Evolutionary conservation across 1,284 basidiomycete genomes (phyloP).

Genomic region (Caloboletus inedulis): DNA sequence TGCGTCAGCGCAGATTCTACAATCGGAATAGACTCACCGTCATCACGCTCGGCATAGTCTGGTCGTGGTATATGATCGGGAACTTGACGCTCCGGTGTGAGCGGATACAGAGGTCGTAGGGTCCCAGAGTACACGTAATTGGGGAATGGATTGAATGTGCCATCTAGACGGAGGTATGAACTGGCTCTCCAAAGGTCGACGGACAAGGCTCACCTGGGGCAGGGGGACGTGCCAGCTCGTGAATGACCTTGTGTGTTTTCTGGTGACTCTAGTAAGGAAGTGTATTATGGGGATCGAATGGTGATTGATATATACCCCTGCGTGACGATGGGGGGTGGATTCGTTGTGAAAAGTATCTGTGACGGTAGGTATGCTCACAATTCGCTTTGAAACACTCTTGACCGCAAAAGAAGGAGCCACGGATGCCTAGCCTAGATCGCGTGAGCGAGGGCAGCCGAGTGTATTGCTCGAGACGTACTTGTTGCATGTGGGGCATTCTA

Average conservation of each 20-base stretch:
- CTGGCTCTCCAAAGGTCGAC: neutral
- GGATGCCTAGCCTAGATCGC: constrained; percentile 63
- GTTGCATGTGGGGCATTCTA: constrained; percentile 81
- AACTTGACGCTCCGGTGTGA: constrained; percentile 65
- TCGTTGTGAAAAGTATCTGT: neutral
- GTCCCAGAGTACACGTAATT: constrained; percentile 67
- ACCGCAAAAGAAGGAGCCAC: constrained; percentile 79
- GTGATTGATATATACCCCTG: constrained; percentile 43
- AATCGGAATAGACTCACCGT: constrained; percentile 47
- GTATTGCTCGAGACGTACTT: constrained; percentile 49
- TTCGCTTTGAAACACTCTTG: constrained; percentile 84
- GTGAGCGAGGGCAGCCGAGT: constrained; percentile 6
- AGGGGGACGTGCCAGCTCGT: constrained; percentile 56
- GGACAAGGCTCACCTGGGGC: constrained; percentile 17
- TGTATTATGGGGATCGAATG: neutral
- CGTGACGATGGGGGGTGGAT: neutral
- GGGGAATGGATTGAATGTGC: constrained; percentile 73
- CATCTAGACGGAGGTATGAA: constrained; percentile 41
- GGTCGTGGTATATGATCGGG: constrained; percentile 76
- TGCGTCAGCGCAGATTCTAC: constrained; percentile 12
- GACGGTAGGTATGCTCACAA: constrained; percentile 49
- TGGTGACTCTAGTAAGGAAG: constrained; percentile 32
- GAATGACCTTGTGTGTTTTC: constrained; percentile 78
- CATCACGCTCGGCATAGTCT: constrained; percentile 63
- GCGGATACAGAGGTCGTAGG: constrained; percentile 72